Conservation (phyloP, 768 basidiomycete genomes). For the Pleurotus salmoneostramineus region DNA sequence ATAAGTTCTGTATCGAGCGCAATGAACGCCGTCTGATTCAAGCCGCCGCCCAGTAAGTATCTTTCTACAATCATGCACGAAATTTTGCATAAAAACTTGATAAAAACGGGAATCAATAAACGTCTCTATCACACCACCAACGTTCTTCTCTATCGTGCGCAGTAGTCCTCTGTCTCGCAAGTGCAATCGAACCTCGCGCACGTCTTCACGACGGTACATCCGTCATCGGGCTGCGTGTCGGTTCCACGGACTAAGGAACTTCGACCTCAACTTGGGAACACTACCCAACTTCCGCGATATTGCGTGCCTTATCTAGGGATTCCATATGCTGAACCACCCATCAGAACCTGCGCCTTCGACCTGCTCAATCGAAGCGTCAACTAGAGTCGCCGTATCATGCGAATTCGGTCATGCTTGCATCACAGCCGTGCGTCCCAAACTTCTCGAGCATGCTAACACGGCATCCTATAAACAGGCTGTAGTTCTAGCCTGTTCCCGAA, state of each 20-base stretch:
- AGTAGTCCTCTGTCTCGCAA: neutral
- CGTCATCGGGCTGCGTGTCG: neutral
- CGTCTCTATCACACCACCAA: too few species aligned
- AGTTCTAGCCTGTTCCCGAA: neutral
- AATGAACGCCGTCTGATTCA: too few species aligned
- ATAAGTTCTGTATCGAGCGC: too few species aligned
- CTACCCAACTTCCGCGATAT: neutral
- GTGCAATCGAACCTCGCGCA: neutral
- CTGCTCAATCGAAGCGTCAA: constrained; percentile 16
- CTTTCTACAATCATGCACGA: too few species aligned
- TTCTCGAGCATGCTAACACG: too few species aligned
- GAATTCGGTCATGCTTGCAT: constrained; percentile 20
- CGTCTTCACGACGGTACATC: neutral
- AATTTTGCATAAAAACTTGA: too few species aligned
- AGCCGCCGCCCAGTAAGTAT: too few species aligned
- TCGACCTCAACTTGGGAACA: neutral
- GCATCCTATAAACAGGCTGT: too few species aligned
- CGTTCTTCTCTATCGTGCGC: too few species aligned
- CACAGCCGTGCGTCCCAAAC: constrained; percentile 15
- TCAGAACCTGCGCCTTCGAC: constrained; percentile 21
- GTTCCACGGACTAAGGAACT: neutral
- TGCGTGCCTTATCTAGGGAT: constrained; percentile 17
- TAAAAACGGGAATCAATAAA: too few species aligned
- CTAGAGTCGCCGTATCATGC: constrained; percentile 18
- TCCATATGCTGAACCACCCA: constrained; percentile 28